A percentile compares a stretch with the other conserved stretches of the same genome.
Evolutionary conservation across 75 land plant genomes (phyloP).

Genomic region (Sequoia sempervirens): DNA sequence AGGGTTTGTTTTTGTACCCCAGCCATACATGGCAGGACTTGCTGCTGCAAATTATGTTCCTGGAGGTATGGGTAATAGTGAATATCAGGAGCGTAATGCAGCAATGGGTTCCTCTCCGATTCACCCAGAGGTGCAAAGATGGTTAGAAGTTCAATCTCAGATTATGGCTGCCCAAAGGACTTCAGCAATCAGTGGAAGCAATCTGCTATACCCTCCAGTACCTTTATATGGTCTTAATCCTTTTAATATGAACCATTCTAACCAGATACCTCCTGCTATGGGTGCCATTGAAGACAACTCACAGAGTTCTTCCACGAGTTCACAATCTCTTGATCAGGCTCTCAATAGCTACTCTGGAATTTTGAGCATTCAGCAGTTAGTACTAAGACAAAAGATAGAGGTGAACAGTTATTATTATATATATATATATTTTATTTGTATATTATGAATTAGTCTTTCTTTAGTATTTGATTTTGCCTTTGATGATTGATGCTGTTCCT

Average conservation of each 20-base stretch:
- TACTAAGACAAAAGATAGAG: conserved; percentile 10
- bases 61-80: conserved; percentile 2
- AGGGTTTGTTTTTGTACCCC: conserved; percentile 10
- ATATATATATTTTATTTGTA: not conserved
- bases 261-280: not conserved
- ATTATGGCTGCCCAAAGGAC: not conserved
- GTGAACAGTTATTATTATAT: not conserved
- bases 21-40: conserved; percentile 1
- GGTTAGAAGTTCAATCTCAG: conserved; percentile 8
- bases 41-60: not conserved
- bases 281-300: not conserved
- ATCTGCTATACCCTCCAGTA: not conserved
- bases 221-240: not conserved
- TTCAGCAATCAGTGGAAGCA: conserved; percentile 1
- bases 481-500: not conserved
- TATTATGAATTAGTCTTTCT: not conserved
- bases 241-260: not conserved
- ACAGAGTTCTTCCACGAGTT: conserved; percentile 1
- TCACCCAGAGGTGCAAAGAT: conserved; percentile 1
- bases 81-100: not conserved
- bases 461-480: not conserved
- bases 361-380: conserved; percentile 6
- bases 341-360: not conserved
- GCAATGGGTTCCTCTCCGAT: not conserved
- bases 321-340: conserved; percentile 1